These are phyloP conservation scores for Vitis vinifera DNA, from an alignment of 164 flowering plant genomes.

Conservation along the genomic window ASM3070453v1 NC_081815.1:557501-558000, in stretches of 20 bases:
- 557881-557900: too few relatives aligned
- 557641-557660: conserved; percentile 70
- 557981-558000: too few relatives aligned
- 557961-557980: too few relatives aligned
- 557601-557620: conserved; percentile 85
- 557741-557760: neutral
- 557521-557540: conserved; percentile 95
- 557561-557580: conserved; percentile 52
- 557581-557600: conserved; percentile 65
- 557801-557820: too few relatives aligned
- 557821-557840: too few relatives aligned
- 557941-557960: too few relatives aligned
- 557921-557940: too few relatives aligned
- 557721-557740: conserved; percentile 54
- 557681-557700: conserved; percentile 84
- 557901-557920: too few relatives aligned
- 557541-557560: conserved; percentile 80
- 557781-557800: neutral
- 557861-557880: too few relatives aligned
- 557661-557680: conserved; percentile 61
- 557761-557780: neutral
- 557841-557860: too few relatives aligned
- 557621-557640: conserved; percentile 66
- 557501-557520: conserved; percentile 77
- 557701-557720: conserved; percentile 81